Base-by-base conservation (phyloP, 805 yeast species). In the Spathaspora girioi region DNA sequence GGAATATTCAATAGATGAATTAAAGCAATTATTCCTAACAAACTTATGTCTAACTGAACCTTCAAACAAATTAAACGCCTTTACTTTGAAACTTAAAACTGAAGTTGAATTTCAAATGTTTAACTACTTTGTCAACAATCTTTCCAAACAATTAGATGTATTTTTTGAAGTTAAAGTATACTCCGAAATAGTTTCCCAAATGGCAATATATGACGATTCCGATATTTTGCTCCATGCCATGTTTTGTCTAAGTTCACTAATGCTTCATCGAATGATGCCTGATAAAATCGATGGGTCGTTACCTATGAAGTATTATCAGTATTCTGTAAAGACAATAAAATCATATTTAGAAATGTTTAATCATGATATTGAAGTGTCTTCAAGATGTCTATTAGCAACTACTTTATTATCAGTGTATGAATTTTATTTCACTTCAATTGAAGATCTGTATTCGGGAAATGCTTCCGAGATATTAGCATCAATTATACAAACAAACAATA, bases 181-280 rank as follows among this genome's bases (percentile, higher is more conserved):
- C 53, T 58, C 60, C 29, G 63, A 62, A 27, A 57, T 73, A 3
- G 60, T 73, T 1, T 65, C 76, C 2, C 69, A 68, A 48, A 50
- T 73, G 52, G 75, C 77, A 3, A 55, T 73, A 19, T 55, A 62
- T 46, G 77, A 73, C 50, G 75, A 72, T 9, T 69, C 76, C 2
- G 60, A 69, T 20, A 65, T 72, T 70, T 59, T 73, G n/a, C 45
- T 68, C 17, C 64, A 67, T 56, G 59, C 73, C n/a, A 67, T 73
- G 43, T 64, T 67, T 46, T 68, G 73, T 48, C 60, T 73, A 49
- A 65, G 73, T 49, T 67, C 73, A n/a, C 60, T 70, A 40, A 68
- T 67, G 52, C 53, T 67, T 23, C 73, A 66, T 50, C 52, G 74
- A 27, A 59, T 60, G 45, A 56, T 54, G 18, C 75, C 75, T 5